Percentiles rank a stretch among this genome's conserved stretches.
Evolutionary conservation across 257 asterid species (phyloP).

Genomic region (Penstemon newberryi): DNA sequence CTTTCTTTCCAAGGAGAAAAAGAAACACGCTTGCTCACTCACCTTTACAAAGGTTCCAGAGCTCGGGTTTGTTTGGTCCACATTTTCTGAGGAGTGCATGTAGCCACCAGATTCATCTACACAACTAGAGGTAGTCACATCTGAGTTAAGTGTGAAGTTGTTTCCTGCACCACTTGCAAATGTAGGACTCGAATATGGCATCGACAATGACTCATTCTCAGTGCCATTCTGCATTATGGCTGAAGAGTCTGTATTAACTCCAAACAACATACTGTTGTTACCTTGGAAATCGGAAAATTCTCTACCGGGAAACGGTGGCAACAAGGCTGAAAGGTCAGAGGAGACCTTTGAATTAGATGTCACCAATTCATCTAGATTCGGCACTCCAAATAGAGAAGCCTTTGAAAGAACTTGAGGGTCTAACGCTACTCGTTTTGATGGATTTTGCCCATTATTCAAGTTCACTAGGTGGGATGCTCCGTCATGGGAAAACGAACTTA

Average conservation of each 20-base stretch:
- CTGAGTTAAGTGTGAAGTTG: constrained; percentile 63
- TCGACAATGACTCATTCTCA: constrained; percentile 50
- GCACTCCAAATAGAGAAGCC: constrained; percentile 54
- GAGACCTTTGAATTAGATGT: constrained; percentile 58
- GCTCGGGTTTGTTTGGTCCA: constrained; percentile 60
- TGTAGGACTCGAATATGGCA: constrained; percentile 56
- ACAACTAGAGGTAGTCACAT: constrained; percentile 79
- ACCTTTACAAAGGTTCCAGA: constrained; percentile 91
- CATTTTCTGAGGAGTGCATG: constrained; percentile 80
- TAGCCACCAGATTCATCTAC: constrained; percentile 85
- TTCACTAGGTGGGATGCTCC: constrained; percentile 47
- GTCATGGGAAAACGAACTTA: constrained; percentile 66
- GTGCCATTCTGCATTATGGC: constrained; percentile 47
- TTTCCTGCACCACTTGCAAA: constrained; percentile 53
- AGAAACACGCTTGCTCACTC: constrained; percentile 16
- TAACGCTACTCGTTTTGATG: constrained; percentile 74
- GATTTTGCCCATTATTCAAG: constrained; percentile 45
- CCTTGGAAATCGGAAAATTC: constrained; percentile 63
- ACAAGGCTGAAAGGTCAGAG: constrained; percentile 58
- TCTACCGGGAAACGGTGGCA: constrained; percentile 69
- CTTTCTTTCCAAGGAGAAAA: constrained; percentile 1
- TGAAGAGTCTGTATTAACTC: constrained; percentile 52
- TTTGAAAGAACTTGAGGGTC: constrained; percentile 66
- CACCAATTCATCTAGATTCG: constrained; percentile 57
- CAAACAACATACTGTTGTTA: constrained; percentile 58